Conservation (phyloP, 225 moss, liverwort and hornwort species). For the Physcomitrium patens region DNA sequence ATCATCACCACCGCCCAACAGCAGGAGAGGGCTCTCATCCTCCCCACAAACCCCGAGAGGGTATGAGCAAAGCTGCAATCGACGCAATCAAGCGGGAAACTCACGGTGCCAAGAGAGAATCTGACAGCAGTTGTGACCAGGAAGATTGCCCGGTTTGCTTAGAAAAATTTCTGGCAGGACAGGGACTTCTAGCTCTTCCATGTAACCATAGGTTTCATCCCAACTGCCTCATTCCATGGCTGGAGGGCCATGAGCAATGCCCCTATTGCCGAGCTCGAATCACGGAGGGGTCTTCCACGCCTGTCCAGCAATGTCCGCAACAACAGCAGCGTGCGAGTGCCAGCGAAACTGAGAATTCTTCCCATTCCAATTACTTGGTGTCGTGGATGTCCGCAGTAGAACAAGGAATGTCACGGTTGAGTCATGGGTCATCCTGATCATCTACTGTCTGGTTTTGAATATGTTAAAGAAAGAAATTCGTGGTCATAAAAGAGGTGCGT, state of each 20-base stretch:
- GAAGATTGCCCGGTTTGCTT: conserved; percentile 93
- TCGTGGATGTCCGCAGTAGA: conserved; percentile 71
- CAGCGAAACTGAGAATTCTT: conserved; percentile 34
- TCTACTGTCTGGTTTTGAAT: conserved; percentile 35
- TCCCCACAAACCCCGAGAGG: conserved; percentile 63
- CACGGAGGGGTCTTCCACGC: conserved; percentile 24
- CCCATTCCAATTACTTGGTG: conserved; percentile 52
- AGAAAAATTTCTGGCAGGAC: conserved; percentile 75
- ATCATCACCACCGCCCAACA: conserved; percentile 37
- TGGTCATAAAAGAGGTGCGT: conserved; percentile 18
- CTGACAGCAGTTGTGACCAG: conserved; percentile 66
- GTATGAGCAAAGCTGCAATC: conserved; percentile 83
- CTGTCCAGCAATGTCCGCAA: conserved; percentile 22
- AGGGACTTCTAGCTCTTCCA: conserved; percentile 70
- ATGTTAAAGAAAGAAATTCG: conserved; percentile 24
- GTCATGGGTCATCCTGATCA: conserved; percentile 54
- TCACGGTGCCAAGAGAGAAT: conserved; percentile 39
- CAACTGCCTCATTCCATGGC: conserved; percentile 91
- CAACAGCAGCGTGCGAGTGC: conserved; percentile 29
- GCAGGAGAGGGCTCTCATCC: conserved; percentile 30
- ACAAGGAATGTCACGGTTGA: conserved; percentile 65
- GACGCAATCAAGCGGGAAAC: conserved; percentile 67
- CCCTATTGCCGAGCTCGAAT: conserved; percentile 86
- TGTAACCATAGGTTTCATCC: conserved; percentile 91
- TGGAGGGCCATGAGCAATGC: conserved; percentile 81